Evolutionary conservation across 2,329 filamentous ascomycete genomes (phyloP).

Genomic region (Fonsecaea monophora): DNA sequence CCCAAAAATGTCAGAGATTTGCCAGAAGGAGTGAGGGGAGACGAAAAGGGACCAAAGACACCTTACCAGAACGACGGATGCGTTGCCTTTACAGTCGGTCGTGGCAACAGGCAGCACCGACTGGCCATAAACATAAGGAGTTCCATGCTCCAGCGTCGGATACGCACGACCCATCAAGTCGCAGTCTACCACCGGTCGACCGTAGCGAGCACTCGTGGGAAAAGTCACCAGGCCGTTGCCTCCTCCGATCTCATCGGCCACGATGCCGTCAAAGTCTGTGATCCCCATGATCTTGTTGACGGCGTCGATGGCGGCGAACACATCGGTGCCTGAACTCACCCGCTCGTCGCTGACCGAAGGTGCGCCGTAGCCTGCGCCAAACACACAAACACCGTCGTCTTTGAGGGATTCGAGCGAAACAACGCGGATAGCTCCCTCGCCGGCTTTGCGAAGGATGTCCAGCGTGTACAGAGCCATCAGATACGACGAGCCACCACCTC

Average conservation of each 20-base stretch:
- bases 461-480: conserved; percentile 56
- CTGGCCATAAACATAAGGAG: conserved; percentile 52
- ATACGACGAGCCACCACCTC: conserved; percentile 52
- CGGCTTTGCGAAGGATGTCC: conserved; percentile 47
- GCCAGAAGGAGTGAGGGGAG: neutral
- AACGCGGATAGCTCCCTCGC: conserved; percentile 49
- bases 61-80: conserved; percentile 40
- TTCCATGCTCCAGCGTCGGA: conserved; percentile 55
- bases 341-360: conserved; percentile 44
- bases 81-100: conserved; percentile 53
- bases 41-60: neutral
- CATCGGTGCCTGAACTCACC: conserved; percentile 40
- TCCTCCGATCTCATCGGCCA: conserved; percentile 46
- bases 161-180: conserved; percentile 59
- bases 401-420: conserved; percentile 48
- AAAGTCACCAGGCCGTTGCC: conserved; percentile 49
- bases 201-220: conserved; percentile 42
- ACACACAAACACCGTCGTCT: conserved; percentile 51
- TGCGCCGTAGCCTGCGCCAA: conserved; percentile 55
- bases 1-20: neutral
- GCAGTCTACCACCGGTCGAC: conserved; percentile 54
- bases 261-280: conserved; percentile 48
- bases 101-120: conserved; percentile 49
- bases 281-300: conserved; percentile 41
- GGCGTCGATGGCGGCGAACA: conserved; percentile 49